Base-by-base conservation (phyloP, 2,329 filamentous ascomycete species). In the Calonectria naviculata region DNA sequence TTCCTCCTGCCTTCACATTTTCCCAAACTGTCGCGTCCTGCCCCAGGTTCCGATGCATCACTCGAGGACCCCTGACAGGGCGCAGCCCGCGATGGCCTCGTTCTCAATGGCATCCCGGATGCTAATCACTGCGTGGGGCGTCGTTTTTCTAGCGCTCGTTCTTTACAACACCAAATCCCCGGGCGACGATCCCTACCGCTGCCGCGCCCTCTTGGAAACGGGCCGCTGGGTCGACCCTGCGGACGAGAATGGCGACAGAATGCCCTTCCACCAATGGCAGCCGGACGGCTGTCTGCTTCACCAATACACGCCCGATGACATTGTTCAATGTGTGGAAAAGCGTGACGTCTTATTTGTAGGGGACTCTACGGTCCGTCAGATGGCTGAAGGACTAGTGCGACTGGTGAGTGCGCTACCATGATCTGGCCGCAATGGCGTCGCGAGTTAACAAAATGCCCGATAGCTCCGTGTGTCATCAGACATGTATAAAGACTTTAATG, bases 261-360 rank as follows among this genome's bases (percentile, higher is more conserved):
- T 71, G 78, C 52, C 77, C 3, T 87, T 85, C 72, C 79, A 84
- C 52, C 84, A 85, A 73, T 92, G 90, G 90, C 87, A 91, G 70
- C 87, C 90, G 6, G 84, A 84, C 26, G 88, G 88, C 29, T 93
- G 91, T 80, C 85, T 88, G 65, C 84, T 91, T 78, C 86, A 88
- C 72, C 82, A 87, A 66, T 91, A 92, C 81, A 83, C 85, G 19
- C 77, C 80, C 6, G 79, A 84, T 24, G 87, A 89, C 47, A 84
- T 91, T 58, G 79, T 82, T 26, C 79, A 81, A 62, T 93, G 91
- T 76, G 82, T 91, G n/a, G 80, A 81, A 9, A 81, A 83, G 13
- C 86, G 85, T 24, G 85, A 84, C 49, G 76, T 92, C 17, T 83
- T 90, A 10, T 89, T 92, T 74, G 84, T 87, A 41, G 91, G 91